phyloP scores from a whole-genome alignment of 306 rosid genomes.

The Cotoneaster glaucophyllus region DNA sequence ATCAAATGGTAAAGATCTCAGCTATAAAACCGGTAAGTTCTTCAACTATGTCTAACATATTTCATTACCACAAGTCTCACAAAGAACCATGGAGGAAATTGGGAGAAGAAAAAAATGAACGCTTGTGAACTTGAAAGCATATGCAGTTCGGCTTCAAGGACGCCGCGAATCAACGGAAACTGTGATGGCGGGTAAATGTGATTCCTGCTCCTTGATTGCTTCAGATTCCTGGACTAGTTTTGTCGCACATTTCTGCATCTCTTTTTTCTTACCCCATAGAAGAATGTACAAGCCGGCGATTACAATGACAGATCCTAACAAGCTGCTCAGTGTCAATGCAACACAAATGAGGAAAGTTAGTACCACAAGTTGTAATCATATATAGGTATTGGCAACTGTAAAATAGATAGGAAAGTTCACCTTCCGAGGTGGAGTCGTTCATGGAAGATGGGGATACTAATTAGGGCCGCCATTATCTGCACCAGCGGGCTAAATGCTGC shows the following conservation, averaged over 20 bases:
- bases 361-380: background rate
- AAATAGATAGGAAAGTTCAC: slow-evolving; percentile 19
- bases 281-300: slow-evolving; percentile 74
- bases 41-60: background rate
- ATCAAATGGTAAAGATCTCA: background rate
- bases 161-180: slow-evolving; percentile 37
- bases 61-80: background rate
- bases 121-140: background rate
- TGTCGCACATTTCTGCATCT: slow-evolving; percentile 37
- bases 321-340: slow-evolving; percentile 26
- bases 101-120: background rate
- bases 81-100: background rate
- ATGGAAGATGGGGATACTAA: slow-evolving; percentile 72
- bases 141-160: slow-evolving; percentile 14
- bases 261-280: slow-evolving; percentile 85
- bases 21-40: background rate
- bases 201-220: slow-evolving; percentile 43
- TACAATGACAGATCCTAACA: slow-evolving; percentile 71
- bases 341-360: slow-evolving; percentile 5
- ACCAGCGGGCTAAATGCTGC: slow-evolving; percentile 91
- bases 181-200: slow-evolving; percentile 32
- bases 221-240: slow-evolving; percentile 34
- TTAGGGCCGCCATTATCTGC: slow-evolving; percentile 74
- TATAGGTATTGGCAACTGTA: background rate
- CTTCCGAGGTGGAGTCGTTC: slow-evolving; percentile 75